These are phyloP conservation scores for Helicostylum pulchrum DNA, from an alignment of 192 early-diverging fungal genomes.

Conservation along the genomic window DNA sequence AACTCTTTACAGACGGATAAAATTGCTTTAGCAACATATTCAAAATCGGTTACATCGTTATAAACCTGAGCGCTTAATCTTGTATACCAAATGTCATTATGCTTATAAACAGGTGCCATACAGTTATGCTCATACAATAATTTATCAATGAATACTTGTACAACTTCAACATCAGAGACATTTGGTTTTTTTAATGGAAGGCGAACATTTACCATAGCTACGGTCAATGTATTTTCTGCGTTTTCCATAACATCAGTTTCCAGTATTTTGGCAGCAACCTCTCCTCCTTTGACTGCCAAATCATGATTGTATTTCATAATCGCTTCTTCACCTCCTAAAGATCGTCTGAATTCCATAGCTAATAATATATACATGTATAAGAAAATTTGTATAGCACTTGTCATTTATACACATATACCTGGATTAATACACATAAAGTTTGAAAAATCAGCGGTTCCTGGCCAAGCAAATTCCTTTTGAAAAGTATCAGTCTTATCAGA, in stretches of 20 bases:
- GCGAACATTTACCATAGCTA: constrained; percentile 59
- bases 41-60: constrained; percentile 47
- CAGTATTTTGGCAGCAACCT: constrained; percentile 51
- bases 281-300: constrained; percentile 54
- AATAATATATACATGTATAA: not conserved
- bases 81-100: constrained; percentile 47
- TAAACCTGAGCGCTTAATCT: constrained; percentile 61
- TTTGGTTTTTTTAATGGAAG: constrained; percentile 42
- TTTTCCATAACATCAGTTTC: constrained; percentile 52
- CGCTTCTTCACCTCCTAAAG: constrained; percentile 55
- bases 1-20: constrained; percentile 41
- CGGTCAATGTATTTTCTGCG: constrained; percentile 40
- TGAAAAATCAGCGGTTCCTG: constrained; percentile 39
- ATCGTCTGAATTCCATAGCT: constrained; percentile 50
- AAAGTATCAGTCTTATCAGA: constrained; percentile 30
- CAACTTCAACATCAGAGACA: constrained; percentile 18
- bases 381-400: not conserved
- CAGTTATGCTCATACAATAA: constrained; percentile 26
- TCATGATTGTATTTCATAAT: constrained; percentile 56
- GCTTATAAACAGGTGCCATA: constrained; percentile 36
- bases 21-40: constrained; percentile 41
- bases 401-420: constrained; percentile 10
- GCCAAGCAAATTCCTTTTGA: constrained; percentile 46
- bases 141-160: constrained; percentile 39
- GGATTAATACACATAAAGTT: constrained; percentile 22